Evolutionary conservation across 2,329 filamentous ascomycete genomes (phyloP), one percentile per base, ranked within the genome.

Genomic region (Fusarium metavorans): DNA sequence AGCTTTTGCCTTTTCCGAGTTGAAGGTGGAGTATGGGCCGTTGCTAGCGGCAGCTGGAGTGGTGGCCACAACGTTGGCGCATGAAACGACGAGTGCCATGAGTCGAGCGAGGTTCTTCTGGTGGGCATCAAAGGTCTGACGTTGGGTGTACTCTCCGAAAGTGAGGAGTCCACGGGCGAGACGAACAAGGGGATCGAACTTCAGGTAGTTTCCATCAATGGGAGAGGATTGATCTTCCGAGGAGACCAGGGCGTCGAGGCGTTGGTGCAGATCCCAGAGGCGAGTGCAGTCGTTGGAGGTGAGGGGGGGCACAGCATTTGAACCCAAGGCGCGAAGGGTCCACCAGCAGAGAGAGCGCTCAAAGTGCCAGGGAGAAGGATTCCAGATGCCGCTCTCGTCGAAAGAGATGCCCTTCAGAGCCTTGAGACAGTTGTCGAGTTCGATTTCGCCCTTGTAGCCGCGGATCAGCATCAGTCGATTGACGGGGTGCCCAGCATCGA

Each of bases 271-370:
- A 0, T 20, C 5, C 23, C 58, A 67, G 0, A 71, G 30, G 1
- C 58, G 16, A 0, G 14, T 0, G 9, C 52, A 66, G n/a, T 70
- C 41, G 0, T 62, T 2, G 0, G 1, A 6, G 0, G 45, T 23
- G 11, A 70, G 9, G 1, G 11, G 1, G 1, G 67, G 68, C 1
- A 58, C 61, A 0, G 0, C 1, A 0, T 4, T 2, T 1, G 27
- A 60, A 0, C 57, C 69, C 2, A 71, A 4, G 2, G 30, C 57
- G 0, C 69, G 63, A 9, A 71, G 32, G 1, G 67, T 67, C 67
- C 63, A 71, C 67, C 69, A 71, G 9, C 69, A 71, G 0, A 71
- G 9, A 0, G 67, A 71, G 2, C 5, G 6, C 6, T 39, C 23
- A 11, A 50, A 13, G 0, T 14, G 16, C 69, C 69, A 71, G 0